These are phyloP conservation scores for Cryptococcus amylolentus DNA, from an alignment of 1,284 basidiomycete genomes.

Conservation along the genomic window DNA sequence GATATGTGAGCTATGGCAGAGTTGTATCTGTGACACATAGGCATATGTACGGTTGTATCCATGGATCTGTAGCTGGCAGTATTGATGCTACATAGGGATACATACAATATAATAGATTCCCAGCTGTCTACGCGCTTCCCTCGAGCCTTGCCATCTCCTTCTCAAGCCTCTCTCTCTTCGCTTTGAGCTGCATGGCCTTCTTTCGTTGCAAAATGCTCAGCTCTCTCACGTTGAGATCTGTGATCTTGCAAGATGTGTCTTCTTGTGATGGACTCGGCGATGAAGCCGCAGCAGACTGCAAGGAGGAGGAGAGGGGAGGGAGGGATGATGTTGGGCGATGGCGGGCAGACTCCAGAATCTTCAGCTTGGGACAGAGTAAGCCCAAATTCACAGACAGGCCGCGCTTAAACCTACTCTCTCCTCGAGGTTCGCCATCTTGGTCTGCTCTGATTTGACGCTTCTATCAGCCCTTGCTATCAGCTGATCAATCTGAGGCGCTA, in stretches of 20 bases:
- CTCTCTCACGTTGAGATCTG: slow-evolving; percentile 32
- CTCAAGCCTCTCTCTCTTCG: slow-evolving; percentile 41
- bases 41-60: too few species aligned
- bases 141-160: slow-evolving; percentile 36
- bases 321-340: background rate
- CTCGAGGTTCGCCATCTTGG: slow-evolving; percentile 30
- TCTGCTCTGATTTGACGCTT: slow-evolving; percentile 24
- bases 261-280: background rate
- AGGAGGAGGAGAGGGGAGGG: background rate
- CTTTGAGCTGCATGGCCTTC: slow-evolving; percentile 39
- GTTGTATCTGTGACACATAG: too few species aligned
- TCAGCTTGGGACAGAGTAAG: slow-evolving; percentile 4
- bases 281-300: background rate
- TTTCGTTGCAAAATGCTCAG: slow-evolving; percentile 37
- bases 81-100: too few species aligned
- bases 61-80: too few species aligned
- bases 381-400: background rate
- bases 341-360: slow-evolving; percentile 26
- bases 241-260: slow-evolving; percentile 18
- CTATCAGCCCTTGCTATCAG: slow-evolving; percentile 38
- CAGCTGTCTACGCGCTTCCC: background rate
- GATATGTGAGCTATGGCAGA: too few species aligned
- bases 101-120: too few species aligned
- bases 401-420: slow-evolving; percentile 26
- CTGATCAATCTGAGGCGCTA: slow-evolving; percentile 44